phyloP scores from a whole-genome alignment of 116 monocot genomes.

The Papilionanthe hybrid region DNA sequence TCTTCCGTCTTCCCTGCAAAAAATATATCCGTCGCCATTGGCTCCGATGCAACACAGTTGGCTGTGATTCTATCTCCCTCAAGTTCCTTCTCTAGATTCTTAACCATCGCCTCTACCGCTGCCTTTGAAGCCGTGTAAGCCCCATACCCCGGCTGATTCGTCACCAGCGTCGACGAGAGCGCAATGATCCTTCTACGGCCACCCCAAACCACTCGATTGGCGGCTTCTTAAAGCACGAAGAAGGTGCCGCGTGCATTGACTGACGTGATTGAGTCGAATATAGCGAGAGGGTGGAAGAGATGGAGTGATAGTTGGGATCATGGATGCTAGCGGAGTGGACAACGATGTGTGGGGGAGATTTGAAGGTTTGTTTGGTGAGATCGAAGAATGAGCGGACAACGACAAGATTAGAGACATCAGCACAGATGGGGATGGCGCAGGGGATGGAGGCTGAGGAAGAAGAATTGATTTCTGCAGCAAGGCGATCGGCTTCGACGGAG shows the following conservation, averaged over 20 bases:
- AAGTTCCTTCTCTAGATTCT: constrained; percentile 30
- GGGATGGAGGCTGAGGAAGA: too few species aligned
- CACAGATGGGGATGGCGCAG: too few species aligned
- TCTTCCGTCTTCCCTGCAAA: constrained; percentile 33
- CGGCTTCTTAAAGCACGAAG: constrained; percentile 23
- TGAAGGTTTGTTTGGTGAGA: too few species aligned
- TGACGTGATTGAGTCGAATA: constrained; percentile 35
- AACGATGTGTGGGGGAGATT: too few species aligned
- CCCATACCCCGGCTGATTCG: constrained; percentile 14
- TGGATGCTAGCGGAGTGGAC: constrained; percentile 38
- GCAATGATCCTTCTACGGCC: constrained; percentile 32
- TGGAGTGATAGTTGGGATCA: constrained; percentile 23
- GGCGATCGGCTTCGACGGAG: too few species aligned
- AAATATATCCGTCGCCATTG: constrained; percentile 29
- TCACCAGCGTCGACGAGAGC: constrained; percentile 25
- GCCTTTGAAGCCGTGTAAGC: constrained; percentile 39
- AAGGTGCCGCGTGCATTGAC: constrained; percentile 30
- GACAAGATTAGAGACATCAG: too few species aligned
- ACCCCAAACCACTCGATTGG: constrained; percentile 19
- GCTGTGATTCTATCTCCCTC: constrained; percentile 21
- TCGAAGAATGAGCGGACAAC: too few species aligned
- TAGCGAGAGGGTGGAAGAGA: constrained; percentile 24
- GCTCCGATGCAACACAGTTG: constrained; percentile 34
- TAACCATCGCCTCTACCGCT: constrained; percentile 36
- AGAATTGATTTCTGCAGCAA: too few species aligned